Conservation (phyloP, 768 basidiomycete species). For the Paxillus rubicundulus region DNA sequence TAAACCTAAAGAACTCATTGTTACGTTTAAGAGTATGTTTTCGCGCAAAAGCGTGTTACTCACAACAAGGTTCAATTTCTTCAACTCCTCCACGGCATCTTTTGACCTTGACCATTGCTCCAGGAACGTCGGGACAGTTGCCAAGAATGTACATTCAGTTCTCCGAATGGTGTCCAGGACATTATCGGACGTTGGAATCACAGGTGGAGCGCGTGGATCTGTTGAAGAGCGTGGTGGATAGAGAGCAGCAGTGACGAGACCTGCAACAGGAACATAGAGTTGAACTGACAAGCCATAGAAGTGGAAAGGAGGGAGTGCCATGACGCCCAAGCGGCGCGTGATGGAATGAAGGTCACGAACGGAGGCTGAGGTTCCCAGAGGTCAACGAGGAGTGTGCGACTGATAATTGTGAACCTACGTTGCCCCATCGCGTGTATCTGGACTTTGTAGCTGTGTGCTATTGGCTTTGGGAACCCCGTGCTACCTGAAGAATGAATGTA, state of each 20-base stretch:
- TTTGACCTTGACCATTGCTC: constrained; percentile 1
- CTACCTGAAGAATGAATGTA: constrained; percentile 32
- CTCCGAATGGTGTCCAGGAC: constrained; percentile 14
- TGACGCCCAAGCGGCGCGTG: constrained; percentile 23
- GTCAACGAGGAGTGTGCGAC: background rate
- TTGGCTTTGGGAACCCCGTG: constrained; percentile 45
- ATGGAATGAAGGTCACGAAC: background rate
- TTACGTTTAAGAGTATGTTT: background rate
- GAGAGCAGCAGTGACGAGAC: constrained; percentile 24
- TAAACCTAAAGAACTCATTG: constrained; percentile 23
- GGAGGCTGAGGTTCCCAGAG: background rate
- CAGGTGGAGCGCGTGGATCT: constrained; percentile 7
- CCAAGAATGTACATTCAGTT: constrained; percentile 9
- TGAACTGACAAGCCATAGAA: constrained; percentile 32
- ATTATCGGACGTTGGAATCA: constrained; percentile 21
- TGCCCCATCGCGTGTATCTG: constrained; percentile 30
- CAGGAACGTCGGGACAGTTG: constrained; percentile 6
- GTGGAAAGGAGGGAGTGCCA: constrained; percentile 42
- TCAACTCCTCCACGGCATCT: constrained; percentile 3
- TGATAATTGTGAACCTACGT: constrained; percentile 23
- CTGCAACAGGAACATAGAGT: constrained; percentile 31
- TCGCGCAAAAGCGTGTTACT: background rate
- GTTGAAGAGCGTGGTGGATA: constrained; percentile 30
- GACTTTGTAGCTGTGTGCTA: constrained; percentile 31
- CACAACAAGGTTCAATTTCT: constrained; percentile 5